phyloP scores from a whole-genome alignment of 2,329 filamentous ascomycete species.

The Dissoconium aciculare region DNA sequence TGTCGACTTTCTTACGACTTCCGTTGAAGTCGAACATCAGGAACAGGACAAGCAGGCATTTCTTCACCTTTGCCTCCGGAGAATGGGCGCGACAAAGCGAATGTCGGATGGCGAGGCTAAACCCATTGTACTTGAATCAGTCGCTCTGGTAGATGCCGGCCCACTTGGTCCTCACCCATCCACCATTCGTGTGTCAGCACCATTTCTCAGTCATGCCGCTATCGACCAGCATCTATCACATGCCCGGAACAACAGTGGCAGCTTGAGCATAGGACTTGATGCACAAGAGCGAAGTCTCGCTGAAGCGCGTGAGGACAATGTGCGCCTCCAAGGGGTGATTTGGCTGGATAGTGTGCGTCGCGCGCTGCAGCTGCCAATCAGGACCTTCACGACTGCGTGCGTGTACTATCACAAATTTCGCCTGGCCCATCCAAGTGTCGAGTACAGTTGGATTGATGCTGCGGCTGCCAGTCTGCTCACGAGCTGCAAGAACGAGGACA shows the following conservation, averaged over 20 bases:
- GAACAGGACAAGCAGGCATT: too few relatives aligned
- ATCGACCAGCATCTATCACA: slow-evolving; percentile 62
- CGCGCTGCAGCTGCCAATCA: slow-evolving; percentile 69
- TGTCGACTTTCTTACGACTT: too few relatives aligned
- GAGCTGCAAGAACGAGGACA: slow-evolving; percentile 95
- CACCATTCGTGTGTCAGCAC: slow-evolving; percentile 50
- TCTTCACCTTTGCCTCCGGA: too few relatives aligned
- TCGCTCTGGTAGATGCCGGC: background rate
- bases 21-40: too few relatives aligned
- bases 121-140: slow-evolving; percentile 11
- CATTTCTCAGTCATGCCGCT: slow-evolving; percentile 70
- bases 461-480: slow-evolving; percentile 79
- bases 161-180: slow-evolving; percentile 42
- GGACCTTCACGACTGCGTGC: slow-evolving; percentile 82
- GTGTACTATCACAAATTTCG: slow-evolving; percentile 92
- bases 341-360: slow-evolving; percentile 77
- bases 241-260: slow-evolving; percentile 1
- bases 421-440: slow-evolving; percentile 65
- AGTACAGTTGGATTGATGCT: slow-evolving; percentile 71
- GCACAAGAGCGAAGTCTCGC: slow-evolving; percentile 42
- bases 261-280: slow-evolving; percentile 39
- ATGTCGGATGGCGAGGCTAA: slow-evolving; percentile 22
- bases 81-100: slow-evolving; percentile 22
- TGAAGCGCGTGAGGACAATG: slow-evolving; percentile 57
- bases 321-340: slow-evolving; percentile 71